Evolutionary conservation across 805 yeast genomes (phyloP).

Genomic region (Wickerhamomyces canadensis): DNA sequence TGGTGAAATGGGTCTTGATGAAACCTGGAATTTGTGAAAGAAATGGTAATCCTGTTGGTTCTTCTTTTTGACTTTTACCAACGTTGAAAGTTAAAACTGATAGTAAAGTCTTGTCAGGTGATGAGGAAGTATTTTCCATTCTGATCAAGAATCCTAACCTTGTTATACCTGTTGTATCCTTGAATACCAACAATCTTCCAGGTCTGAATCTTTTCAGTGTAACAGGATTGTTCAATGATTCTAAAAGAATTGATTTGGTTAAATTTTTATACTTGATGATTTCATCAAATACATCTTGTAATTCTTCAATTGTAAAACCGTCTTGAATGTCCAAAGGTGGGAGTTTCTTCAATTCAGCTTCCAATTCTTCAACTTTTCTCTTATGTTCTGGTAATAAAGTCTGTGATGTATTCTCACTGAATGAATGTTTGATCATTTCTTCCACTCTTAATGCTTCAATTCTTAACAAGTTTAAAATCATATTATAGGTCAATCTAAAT

Average conservation of each 20-base stretch:
- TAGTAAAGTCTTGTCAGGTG: conserved; percentile 18
- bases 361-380: conserved; percentile 49
- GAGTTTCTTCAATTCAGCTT: conserved; percentile 37
- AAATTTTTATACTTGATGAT: conserved; percentile 40
- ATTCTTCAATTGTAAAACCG: conserved; percentile 32
- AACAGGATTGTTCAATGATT: conserved; percentile 40
- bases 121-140: conserved; percentile 18
- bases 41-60: conserved; percentile 31
- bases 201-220: conserved; percentile 41
- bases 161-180: conserved; percentile 36
- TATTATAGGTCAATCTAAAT: conserved; percentile 89
- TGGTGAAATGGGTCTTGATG: conserved; percentile 20
- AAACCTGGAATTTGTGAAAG: conserved; percentile 25
- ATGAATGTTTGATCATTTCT: conserved; percentile 95
- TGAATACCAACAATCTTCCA: conserved; percentile 57
- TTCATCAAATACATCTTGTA: conserved; percentile 40
- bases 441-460: conserved; percentile 96
- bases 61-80: conserved; percentile 27
- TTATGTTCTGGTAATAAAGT: conserved; percentile 83
- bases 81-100: conserved; percentile 42
- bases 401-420: conserved; percentile 86
- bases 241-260: conserved; percentile 41
- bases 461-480: conserved; percentile 76
- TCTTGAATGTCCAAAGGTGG: conserved; percentile 32
- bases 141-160: conserved; percentile 52